These are phyloP conservation scores for Amanita molliuscula DNA, from an alignment of 768 basidiomycete genomes.

Conservation along the genomic window DNA sequence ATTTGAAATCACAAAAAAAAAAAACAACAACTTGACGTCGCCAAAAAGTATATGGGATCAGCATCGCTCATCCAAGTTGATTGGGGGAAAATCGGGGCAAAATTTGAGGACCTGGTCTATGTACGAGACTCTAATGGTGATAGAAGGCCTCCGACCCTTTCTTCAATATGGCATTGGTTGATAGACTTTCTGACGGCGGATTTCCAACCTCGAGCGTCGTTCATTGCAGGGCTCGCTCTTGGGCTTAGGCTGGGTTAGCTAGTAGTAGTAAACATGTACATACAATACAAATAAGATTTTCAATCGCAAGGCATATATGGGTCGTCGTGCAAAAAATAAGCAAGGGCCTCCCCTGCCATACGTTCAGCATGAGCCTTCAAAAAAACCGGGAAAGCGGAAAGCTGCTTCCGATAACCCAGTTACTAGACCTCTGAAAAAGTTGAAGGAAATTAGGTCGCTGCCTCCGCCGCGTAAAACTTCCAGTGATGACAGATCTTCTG, in stretches of 20 bases:
- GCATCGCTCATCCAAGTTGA: constrained; percentile 66
- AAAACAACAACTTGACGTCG: neutral
- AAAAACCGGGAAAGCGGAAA: constrained; percentile 69
- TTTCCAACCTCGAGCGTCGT: constrained; percentile 85
- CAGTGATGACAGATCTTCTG: constrained; percentile 20
- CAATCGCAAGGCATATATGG: constrained; percentile 37
- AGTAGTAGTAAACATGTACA: constrained; percentile 6
- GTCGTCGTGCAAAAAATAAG: constrained; percentile 79
- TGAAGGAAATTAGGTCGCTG: constrained; percentile 14
- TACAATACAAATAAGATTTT: neutral
- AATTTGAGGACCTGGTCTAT: constrained; percentile 70
- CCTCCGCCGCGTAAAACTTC: constrained; percentile 21
- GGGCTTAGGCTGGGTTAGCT: constrained; percentile 72
- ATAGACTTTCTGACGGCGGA: constrained; percentile 84
- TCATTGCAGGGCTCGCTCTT: constrained; percentile 72
- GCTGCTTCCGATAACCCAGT: constrained; percentile 28
- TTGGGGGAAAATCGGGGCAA: constrained; percentile 55
- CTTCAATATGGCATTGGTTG: constrained; percentile 54
- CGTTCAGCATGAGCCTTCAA: constrained; percentile 24
- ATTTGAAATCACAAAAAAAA: neutral
- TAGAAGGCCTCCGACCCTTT: constrained; percentile 51
- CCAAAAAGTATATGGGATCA: constrained; percentile 66
- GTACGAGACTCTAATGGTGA: constrained; percentile 45
- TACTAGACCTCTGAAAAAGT: constrained; percentile 33
- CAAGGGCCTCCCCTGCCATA: constrained; percentile 62